Base-by-base conservation (phyloP, 2,329 filamentous ascomycete species). In the Clonostachys rhizophaga region DNA sequence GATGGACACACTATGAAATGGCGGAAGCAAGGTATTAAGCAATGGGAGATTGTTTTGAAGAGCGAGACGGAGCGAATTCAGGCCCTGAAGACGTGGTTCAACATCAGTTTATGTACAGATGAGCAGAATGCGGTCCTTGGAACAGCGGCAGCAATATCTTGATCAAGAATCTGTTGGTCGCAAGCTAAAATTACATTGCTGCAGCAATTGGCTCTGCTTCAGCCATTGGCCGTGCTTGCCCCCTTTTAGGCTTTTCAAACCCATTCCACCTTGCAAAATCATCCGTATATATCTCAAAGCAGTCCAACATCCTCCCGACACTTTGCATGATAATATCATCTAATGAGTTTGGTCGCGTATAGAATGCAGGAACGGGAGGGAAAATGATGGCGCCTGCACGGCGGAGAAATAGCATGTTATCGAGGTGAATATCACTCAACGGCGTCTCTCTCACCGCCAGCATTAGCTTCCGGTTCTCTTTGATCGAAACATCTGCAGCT, bases 401-500 rank as follows among this genome's bases (percentile, higher is more conserved):
- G 11, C 53, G 55, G 4, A 73, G 53, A 12, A 55, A 55, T 33
- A 71, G 47, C 72, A 77, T 76, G 49, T 75, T 75, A 2, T 63
- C 49, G 13, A 70, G 53, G 54, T 77, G 72, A 18, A 75, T 71
- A 16, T 67, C 65, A 48, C 67, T 75, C 11, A 74, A 54, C 45
- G 72, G 71, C 2, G 70, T 74, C 52, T 76, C 73, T 2, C 72
- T 54, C 5, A 62, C 64, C 1, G 61, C 69, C 1, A 74, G 58
- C 0, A 72, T 63, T 1, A 75, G 52, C 42, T 57, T 55, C 14
- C 68, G 48, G 2, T 65, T 48, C 52, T 76, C 73, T 51, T 76
- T 76, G 3, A 76, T 53, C 45, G 59, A 67, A 2, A 76, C 72
- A 49, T 72, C 71, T 4, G 72, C 74, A 0, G 71, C 67, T 0